Percentiles rank a stretch among this genome's conserved stretches.
These are phyloP conservation scores for Solanum paucissectum DNA, from an alignment of 257 asterid genomes.

Conservation along the genomic window DNA sequence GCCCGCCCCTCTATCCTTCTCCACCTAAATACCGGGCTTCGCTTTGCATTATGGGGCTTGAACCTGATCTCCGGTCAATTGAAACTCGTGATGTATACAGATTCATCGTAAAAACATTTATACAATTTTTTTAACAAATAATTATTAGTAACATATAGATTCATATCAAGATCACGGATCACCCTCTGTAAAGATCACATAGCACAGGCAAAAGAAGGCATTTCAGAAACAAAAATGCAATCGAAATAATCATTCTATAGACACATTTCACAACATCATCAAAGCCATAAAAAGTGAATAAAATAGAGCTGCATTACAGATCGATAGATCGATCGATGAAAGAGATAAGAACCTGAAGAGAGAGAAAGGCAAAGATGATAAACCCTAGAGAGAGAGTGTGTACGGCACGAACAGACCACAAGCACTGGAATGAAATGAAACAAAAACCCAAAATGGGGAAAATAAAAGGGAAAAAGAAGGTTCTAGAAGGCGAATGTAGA, in stretches of 20 bases:
- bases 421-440: not conserved
- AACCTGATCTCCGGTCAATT: not conserved
- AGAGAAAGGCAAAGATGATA: not conserved
- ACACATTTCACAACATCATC: not conserved
- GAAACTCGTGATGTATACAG: not conserved
- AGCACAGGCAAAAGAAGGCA: not conserved
- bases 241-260: not conserved
- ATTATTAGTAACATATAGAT: not conserved
- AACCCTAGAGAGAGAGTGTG: slow-evolving; percentile 29
- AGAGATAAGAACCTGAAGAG: not conserved
- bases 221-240: not conserved
- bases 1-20: too few relatives aligned
- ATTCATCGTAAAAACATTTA: not conserved
- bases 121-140: not conserved
- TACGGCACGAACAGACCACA: slow-evolving; percentile 30
- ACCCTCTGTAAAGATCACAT: not conserved
- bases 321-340: not conserved
- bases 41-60: too few relatives aligned
- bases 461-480: slow-evolving; percentile 15
- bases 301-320: not conserved
- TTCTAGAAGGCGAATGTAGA: slow-evolving; percentile 9
- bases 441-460: not conserved
- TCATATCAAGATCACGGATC: not conserved
- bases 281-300: not conserved
- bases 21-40: too few relatives aligned